These are phyloP conservation scores for Aspergillaceae sp. DNA, from an alignment of 2,329 filamentous ascomycete genomes.

Conservation along the genomic window DNA sequence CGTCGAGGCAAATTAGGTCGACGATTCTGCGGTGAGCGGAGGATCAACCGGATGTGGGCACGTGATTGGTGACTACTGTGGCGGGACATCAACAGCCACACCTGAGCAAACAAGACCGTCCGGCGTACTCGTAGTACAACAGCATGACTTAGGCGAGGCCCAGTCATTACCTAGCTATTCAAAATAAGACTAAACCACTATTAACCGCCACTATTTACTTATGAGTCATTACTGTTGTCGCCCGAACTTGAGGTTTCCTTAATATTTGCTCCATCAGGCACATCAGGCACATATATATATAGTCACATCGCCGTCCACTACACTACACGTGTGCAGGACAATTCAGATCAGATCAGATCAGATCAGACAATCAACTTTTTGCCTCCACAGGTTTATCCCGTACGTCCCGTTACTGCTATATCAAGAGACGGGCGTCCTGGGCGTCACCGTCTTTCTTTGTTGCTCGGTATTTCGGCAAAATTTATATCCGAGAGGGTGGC, in stretches of 20 bases:
- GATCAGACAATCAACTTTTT: not conserved
- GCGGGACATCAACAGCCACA: too few species aligned
- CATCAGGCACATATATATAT: not conserved
- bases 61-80: too few species aligned
- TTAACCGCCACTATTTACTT: not conserved
- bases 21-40: too few species aligned
- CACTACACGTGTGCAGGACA: not conserved
- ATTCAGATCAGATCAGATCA: not conserved
- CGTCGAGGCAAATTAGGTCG: too few species aligned
- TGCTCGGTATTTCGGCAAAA: not conserved
- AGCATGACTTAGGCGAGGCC: too few species aligned
- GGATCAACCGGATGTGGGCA: too few species aligned
- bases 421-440: not conserved
- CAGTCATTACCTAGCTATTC: too few species aligned
- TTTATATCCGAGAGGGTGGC: not conserved
- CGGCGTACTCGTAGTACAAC: too few species aligned
- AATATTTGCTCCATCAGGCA: not conserved
- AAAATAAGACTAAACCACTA: not conserved
- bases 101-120: too few species aligned
- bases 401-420: not conserved
- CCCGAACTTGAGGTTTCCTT: too few species aligned
- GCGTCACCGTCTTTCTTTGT: not conserved
- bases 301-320: not conserved
- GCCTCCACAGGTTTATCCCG: not conserved
- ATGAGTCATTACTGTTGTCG: too few species aligned